Conservation (phyloP, 164 flowering plant species). For the Tetrastigma voinierianum region DNA sequence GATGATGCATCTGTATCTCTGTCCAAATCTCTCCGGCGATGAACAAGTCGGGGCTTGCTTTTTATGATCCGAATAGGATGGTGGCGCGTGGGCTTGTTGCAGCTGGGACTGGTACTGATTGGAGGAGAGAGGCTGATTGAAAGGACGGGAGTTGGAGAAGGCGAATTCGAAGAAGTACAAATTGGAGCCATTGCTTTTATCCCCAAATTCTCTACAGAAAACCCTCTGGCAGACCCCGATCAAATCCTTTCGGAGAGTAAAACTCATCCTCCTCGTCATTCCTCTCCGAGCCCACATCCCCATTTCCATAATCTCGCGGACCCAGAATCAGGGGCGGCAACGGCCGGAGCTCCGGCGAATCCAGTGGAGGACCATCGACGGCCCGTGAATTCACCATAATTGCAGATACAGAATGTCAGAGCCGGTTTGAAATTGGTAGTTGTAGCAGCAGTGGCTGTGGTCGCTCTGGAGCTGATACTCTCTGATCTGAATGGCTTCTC, state of each 20-base stretch:
- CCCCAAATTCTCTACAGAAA: slow-evolving; percentile 24
- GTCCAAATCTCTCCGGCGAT: slow-evolving; percentile 31
- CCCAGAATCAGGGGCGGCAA: slow-evolving; percentile 49
- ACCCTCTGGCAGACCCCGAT: slow-evolving; percentile 53
- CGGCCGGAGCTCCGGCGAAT: slow-evolving; percentile 70
- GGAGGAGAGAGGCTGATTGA: slow-evolving; percentile 47
- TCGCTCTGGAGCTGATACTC: slow-evolving; percentile 27
- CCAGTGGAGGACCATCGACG: slow-evolving; percentile 30
- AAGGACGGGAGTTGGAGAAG: slow-evolving; percentile 39
- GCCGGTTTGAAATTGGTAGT: slow-evolving; percentile 29
- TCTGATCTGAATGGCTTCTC: slow-evolving; percentile 38
- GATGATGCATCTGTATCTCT: slow-evolving; percentile 17
- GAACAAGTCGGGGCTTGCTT: slow-evolving; percentile 23
- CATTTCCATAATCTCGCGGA: slow-evolving; percentile 17
- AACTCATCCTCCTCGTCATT: slow-evolving; percentile 63
- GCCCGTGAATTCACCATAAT: slow-evolving; percentile 49
- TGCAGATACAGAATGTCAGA: slow-evolving; percentile 78
- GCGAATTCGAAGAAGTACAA: slow-evolving; percentile 40
- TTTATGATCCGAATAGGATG: neutral
- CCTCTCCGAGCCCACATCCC: slow-evolving; percentile 16
- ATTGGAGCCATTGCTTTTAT: slow-evolving; percentile 35
- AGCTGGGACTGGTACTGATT: slow-evolving; percentile 32
- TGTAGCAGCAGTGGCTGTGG: neutral
- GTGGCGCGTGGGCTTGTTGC: neutral
- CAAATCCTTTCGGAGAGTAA: slow-evolving; percentile 64